Evolutionary conservation across 208 protist genomes (phyloP).

Genomic region (Wallacemonas rigidus): DNA sequence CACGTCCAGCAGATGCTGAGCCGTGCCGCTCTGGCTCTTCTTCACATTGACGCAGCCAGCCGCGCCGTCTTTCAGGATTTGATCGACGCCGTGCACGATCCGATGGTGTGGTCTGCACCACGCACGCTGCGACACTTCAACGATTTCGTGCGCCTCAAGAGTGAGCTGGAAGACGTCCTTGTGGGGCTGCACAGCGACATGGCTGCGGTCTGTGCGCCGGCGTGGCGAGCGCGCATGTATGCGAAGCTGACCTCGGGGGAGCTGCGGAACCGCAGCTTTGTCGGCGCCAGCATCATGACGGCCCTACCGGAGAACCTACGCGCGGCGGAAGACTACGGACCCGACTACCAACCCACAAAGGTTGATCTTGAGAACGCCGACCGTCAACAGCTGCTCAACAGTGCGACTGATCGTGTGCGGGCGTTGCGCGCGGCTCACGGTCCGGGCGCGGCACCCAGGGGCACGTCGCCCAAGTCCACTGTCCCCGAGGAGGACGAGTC

Average conservation of each 20-base stretch:
- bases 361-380: conserved; percentile 26
- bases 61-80: conserved; percentile 57
- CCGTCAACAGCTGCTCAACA: conserved; percentile 9
- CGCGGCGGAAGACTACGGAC: conserved; percentile 9
- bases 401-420: neutral
- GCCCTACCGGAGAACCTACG: conserved; percentile 28
- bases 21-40: conserved; percentile 25
- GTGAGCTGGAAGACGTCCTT: conserved; percentile 32
- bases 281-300: conserved; percentile 24
- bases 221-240: conserved; percentile 20
- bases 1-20: conserved; percentile 37
- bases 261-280: conserved; percentile 26
- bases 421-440: too few species aligned
- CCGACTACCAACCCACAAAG: conserved; percentile 22
- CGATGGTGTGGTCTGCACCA: conserved; percentile 34
- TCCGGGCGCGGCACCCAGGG: too few species aligned
- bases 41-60: conserved; percentile 34
- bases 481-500: too few species aligned
- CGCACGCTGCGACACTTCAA: conserved; percentile 40
- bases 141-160: conserved; percentile 45
- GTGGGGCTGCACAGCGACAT: conserved; percentile 36
- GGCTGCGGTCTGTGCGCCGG: conserved; percentile 20
- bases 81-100: conserved; percentile 50
- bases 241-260: conserved; percentile 11
- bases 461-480: too few species aligned